Base-by-base conservation (phyloP, 2,329 filamentous ascomycete species). In the Fusarium phyllophilum region DNA sequence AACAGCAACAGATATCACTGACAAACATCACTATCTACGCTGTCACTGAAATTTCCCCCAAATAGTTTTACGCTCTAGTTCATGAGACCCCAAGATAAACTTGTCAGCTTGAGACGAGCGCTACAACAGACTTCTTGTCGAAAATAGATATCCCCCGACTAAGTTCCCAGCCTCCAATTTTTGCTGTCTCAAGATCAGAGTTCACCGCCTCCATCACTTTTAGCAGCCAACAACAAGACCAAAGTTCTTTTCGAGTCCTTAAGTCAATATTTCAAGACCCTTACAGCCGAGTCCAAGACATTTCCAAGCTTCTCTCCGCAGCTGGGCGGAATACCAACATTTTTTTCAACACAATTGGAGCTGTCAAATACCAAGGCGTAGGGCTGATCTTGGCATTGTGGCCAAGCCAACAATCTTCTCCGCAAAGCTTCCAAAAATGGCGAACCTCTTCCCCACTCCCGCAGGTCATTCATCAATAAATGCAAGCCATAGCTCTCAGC, bases 401-500 rank as follows among this genome's bases (percentile, higher is more conserved):
- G 51, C 51, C 51, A 41, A 55, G 51, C 34, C 51, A 41, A 31
- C 51, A 14, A 18, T 0, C 34, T 29, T 14, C 24, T 55, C 51
- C 24, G 34, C 51, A 41, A 2, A 4, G 17, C 4, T 41, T 41
- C 34, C 34, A n/a, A 55, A 41, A 55, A 31, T 14, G 51, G 34
- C 34, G 15, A 41, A n/a, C 33, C 2, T 24, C 8, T 59, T 51
- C 42, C 33, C 56, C 24, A 26, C 56, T 38, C 20, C 4, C 34
- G 20, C 24, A 18, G 31, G 39, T 29, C 31, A 36, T 59, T 31
- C 31, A 31, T 59, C 33, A n/a, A 26, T 26, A 31, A 38, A 36
- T 59, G 42, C 33, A 58, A 49, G 55, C 41, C 55, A 58, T 58
- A 58, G 41, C 41, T 58, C 31, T 59, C 56, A 59, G 42, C 56